A percentile compares a stretch with the other conserved stretches of the same genome.
phyloP scores from a whole-genome alignment of 331 rosid species.

The Prunus yedoensis region DNA sequence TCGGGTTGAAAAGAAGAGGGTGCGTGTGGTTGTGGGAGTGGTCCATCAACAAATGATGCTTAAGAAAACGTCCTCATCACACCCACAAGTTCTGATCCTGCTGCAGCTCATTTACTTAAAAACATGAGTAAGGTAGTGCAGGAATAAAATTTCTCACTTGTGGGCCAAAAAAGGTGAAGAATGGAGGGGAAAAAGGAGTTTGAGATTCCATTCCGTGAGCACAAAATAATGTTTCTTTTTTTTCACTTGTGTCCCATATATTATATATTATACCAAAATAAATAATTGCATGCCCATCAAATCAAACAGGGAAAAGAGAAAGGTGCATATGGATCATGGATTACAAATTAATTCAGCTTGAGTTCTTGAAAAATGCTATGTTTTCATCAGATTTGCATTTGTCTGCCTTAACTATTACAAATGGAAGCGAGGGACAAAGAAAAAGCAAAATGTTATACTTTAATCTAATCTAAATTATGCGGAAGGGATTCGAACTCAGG shows the following conservation, averaged over 20 bases:
- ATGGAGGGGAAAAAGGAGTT: conserved; percentile 10
- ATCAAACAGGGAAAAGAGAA: conserved; percentile 35
- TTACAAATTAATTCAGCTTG: background rate
- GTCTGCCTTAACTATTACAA: background rate
- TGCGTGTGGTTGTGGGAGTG: background rate
- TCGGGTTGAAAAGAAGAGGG: conserved; percentile 12
- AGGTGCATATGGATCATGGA: background rate
- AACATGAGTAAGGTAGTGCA: conserved; percentile 40
- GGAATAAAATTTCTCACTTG: conserved; percentile 37
- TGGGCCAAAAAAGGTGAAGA: conserved; percentile 42
- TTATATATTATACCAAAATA: background rate
- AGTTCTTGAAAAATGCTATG: background rate
- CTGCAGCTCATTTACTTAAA: conserved; percentile 16
- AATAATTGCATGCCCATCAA: conserved; percentile 30
- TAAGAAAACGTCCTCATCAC: conserved; percentile 22
- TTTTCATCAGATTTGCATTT: conserved; percentile 14
- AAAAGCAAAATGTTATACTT: too few relatives aligned
- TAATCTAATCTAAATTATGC: too few relatives aligned
- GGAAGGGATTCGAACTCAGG: too few relatives aligned
- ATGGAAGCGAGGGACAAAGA: background rate
- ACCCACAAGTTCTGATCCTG: too few relatives aligned
- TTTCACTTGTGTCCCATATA: conserved; percentile 25
- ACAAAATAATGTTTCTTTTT: conserved; percentile 36
- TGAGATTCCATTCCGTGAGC: conserved; percentile 50
- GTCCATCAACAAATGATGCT: conserved; percentile 35